A percentile compares a stretch with the other conserved stretches of the same genome.
These are phyloP conservation scores for Geotrichum phurueaensis DNA, from an alignment of 1,139 yeast genomes.

Conservation along the genomic window DNA sequence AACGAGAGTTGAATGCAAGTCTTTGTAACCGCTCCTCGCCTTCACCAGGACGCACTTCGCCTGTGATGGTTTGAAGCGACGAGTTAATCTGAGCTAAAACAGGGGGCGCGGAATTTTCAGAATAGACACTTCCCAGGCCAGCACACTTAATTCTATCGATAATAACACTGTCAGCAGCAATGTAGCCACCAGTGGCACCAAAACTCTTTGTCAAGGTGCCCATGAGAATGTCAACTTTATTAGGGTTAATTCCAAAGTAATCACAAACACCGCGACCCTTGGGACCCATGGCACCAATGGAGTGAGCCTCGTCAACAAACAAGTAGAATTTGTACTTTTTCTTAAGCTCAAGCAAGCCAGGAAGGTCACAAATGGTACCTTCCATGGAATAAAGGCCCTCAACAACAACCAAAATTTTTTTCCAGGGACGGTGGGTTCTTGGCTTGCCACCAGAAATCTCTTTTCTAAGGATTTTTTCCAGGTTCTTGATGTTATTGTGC, in stretches of 20 bases:
- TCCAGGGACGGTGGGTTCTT: conserved; percentile 95
- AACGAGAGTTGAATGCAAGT: conserved; percentile 92
- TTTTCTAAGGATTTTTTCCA: conserved; percentile 76
- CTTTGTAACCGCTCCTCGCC: conserved; percentile 87
- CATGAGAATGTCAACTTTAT: conserved; percentile 79
- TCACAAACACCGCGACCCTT: conserved; percentile 93
- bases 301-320: conserved; percentile 96
- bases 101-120: conserved; percentile 86
- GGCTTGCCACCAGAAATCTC: conserved; percentile 96
- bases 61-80: conserved; percentile 71
- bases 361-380: conserved; percentile 88
- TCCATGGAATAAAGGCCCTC: conserved; percentile 98
- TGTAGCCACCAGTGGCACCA: conserved; percentile 98
- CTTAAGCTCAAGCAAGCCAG: conserved; percentile 65
- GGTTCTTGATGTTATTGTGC: conserved; percentile 80
- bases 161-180: conserved; percentile 64
- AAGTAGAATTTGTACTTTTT: conserved; percentile 83
- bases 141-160: conserved; percentile 70
- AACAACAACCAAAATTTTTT: conserved; percentile 82
- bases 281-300: conserved; percentile 96
- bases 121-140: conserved; percentile 67
- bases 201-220: conserved; percentile 96
- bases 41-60: conserved; percentile 84
- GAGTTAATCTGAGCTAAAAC: conserved; percentile 84
- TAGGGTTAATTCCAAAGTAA: conserved; percentile 74